Base-by-base conservation (phyloP, 805 yeast species). In the Lipomyces starkeyi region DNA sequence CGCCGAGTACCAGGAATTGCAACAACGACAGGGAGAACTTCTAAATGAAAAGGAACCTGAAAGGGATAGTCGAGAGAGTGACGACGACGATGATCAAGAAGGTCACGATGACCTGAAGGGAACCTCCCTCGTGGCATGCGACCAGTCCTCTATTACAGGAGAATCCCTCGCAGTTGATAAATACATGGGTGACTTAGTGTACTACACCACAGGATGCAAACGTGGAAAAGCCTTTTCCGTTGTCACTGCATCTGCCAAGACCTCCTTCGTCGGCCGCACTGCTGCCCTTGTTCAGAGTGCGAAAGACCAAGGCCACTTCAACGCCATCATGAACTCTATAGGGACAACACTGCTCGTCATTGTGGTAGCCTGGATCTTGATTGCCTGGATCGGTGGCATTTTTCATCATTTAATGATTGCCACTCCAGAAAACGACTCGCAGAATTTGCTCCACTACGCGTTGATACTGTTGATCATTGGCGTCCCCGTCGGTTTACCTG, bases 401-500 rank as follows among this genome's bases (percentile, higher is more conserved):
- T 93, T 93, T 90, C 88, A 97, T 85, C 86, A 97, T 76, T 87
- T 86, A 81, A 86, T 84, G 80, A 91, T 93, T 80, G 97, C 92
- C 78, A 85, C 90, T 78, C 80, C 80, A 58, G 80, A 78, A 74
- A 69, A 74, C 76, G 68, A 76, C 49, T 73, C 76, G 43, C 74
- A 76, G 75, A 84, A 88, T 77, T 90, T 93, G 83, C 86, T 93
- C 81, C 88, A 97, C 85, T 91, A 88, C 90, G 90, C 97, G 77
- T 85, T 93, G 80, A 97, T 97, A 76, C 92, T 93, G 82, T 92
- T 97, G 84, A 92, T 93, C 83, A 89, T 93, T 78, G 97, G 97
- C 90, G 97, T 93, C 77, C 97, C 97, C 82, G 97, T 93, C 76
- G 97, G 97, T 90, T 88, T 93, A 81, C 97, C 97, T 82, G 97